These are phyloP conservation scores for Jatropha multifida DNA, from an alignment of 441 rosid genomes.

Conservation along the genomic window DNA sequence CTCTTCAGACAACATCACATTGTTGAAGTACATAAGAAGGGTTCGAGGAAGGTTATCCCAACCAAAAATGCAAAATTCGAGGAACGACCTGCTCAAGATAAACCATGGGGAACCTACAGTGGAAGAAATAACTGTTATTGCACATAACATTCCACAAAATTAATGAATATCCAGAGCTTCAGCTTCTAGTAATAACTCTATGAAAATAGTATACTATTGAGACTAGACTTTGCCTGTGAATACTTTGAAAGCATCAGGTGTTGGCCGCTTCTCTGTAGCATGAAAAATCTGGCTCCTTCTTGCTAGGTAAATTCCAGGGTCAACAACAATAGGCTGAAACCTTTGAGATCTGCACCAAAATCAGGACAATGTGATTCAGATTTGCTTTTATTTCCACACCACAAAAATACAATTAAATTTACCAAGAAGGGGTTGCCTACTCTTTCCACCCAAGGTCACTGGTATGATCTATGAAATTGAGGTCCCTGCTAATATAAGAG, in stretches of 20 bases:
- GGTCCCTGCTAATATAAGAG: conserved; percentile 63
- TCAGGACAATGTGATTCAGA: conserved; percentile 21
- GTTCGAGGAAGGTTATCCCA: conserved; percentile 87
- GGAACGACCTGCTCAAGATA: conserved; percentile 69
- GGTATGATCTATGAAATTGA: conserved; percentile 86
- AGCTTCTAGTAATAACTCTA: neutral
- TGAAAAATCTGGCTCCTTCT: conserved; percentile 78
- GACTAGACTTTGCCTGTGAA: conserved; percentile 65
- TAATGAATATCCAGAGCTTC: neutral
- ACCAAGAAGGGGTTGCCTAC: conserved; percentile 44
- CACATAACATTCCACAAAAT: conserved; percentile 10
- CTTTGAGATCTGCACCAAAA: conserved; percentile 60
- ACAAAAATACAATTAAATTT: conserved; percentile 3
- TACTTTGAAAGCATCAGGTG: conserved; percentile 79
- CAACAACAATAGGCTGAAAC: conserved; percentile 78
- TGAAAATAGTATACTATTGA: neutral
- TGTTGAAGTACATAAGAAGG: conserved; percentile 85
- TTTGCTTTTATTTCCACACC: neutral
- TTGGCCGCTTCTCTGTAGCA: conserved; percentile 68
- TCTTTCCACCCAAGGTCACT: conserved; percentile 96
- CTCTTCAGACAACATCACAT: conserved; percentile 68
- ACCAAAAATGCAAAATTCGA: conserved; percentile 79
- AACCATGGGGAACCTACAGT: conserved; percentile 84
- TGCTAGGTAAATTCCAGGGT: conserved; percentile 75
- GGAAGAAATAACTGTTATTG: conserved; percentile 8